Percentiles rank a stretch among this genome's conserved stretches.
phyloP scores from a whole-genome alignment of 73 alveolate species.

The Paramecium caudatum region DNA sequence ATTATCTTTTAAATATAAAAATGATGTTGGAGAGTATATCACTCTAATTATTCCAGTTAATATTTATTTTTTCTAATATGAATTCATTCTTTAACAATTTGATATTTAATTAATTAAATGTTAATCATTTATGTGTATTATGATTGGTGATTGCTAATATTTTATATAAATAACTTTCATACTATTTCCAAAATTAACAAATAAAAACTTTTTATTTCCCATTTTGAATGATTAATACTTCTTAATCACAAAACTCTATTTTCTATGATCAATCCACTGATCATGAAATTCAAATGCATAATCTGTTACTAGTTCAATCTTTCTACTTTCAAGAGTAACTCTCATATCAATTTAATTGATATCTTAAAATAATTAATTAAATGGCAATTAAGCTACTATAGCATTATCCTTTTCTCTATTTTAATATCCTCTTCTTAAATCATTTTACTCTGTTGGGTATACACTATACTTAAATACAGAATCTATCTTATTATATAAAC shows the following conservation, averaged over 20 bases:
- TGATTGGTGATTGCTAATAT: not conserved
- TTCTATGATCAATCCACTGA: slow-evolving; percentile 14
- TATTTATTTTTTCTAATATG: not conserved
- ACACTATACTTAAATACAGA: slow-evolving; percentile 37
- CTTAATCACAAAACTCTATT: not conserved
- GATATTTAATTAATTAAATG: slow-evolving; percentile 25
- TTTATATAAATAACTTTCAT: slow-evolving; percentile 7
- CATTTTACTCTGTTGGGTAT: slow-evolving; percentile 30
- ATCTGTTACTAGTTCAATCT: slow-evolving; percentile 31
- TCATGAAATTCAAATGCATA: slow-evolving; percentile 16
- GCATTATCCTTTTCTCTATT: slow-evolving; percentile 2
- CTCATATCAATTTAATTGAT: slow-evolving; percentile 37
- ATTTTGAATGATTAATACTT: slow-evolving; percentile 6
- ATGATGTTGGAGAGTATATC: not conserved
- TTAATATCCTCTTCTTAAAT: slow-evolving; percentile 12
- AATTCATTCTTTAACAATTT: slow-evolving; percentile 33
- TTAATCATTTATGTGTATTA: not conserved
- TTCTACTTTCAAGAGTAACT: not conserved
- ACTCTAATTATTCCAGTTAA: not conserved
- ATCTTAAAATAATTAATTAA: slow-evolving; percentile 5
- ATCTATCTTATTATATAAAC: slow-evolving; percentile 51
- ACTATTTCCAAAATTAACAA: not conserved
- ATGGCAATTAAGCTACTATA: not conserved
- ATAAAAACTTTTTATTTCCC: not conserved
- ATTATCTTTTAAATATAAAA: slow-evolving; percentile 9